A percentile compares a stretch with the other conserved stretches of the same genome.
Evolutionary conservation across 2,329 filamentous ascomycete species (phyloP).

Genomic region (Diaporthe citrichinensis): DNA sequence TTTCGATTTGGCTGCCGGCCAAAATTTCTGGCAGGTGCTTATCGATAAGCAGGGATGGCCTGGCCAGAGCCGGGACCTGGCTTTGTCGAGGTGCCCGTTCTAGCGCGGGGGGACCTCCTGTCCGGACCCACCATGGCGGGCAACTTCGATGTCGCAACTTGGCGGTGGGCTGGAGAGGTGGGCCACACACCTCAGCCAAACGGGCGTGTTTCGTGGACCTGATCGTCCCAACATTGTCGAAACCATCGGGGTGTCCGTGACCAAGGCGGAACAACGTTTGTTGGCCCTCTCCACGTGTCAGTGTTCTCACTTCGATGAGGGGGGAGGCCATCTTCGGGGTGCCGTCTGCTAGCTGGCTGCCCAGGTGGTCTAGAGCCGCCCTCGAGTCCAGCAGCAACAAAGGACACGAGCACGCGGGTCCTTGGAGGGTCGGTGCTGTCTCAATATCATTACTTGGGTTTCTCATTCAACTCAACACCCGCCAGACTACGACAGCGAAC

Average conservation of each 20-base stretch:
- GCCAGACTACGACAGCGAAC: constrained; percentile 20
- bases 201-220: constrained; percentile 34
- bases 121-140: constrained; percentile 28
- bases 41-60: constrained; percentile 36
- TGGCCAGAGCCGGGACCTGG: constrained; percentile 5
- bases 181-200: constrained; percentile 32
- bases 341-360: neutral
- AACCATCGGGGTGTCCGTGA: constrained; percentile 38
- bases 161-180: constrained; percentile 28
- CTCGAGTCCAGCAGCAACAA: constrained; percentile 32
- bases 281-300: constrained; percentile 21
- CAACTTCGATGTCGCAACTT: constrained; percentile 29
- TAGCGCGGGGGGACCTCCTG: constrained; percentile 34
- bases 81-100: constrained; percentile 11
- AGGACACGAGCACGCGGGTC: constrained; percentile 19
- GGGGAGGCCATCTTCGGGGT: constrained; percentile 1
- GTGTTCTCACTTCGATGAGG: constrained; percentile 20
- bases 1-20: constrained; percentile 22
- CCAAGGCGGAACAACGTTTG: constrained; percentile 22
- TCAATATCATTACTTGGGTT: constrained; percentile 30
- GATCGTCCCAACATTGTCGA: constrained; percentile 34
- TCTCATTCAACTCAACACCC: constrained; percentile 26
- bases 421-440: neutral
- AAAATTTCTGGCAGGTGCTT: constrained; percentile 36
- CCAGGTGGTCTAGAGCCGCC: constrained; percentile 2